Conservation (phyloP, 1,284 basidiomycete species). For the Entoloma clypeatum region DNA sequence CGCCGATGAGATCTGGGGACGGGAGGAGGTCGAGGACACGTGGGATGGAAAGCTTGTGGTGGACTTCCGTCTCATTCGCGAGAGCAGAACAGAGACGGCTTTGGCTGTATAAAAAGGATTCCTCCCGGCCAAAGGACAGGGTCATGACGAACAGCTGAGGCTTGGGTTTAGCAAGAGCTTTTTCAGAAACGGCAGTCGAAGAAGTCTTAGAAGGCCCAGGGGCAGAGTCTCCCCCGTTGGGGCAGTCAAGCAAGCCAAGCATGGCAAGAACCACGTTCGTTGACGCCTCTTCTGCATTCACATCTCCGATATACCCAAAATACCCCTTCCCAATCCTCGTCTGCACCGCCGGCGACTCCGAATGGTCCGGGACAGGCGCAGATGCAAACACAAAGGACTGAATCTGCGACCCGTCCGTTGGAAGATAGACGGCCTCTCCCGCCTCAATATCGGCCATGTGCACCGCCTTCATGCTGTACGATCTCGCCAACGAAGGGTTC, state of each 20-base stretch:
- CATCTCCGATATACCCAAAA: conserved; percentile 34
- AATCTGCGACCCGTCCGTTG: conserved; percentile 14
- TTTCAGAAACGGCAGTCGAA: not conserved
- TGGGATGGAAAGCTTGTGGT: conserved; percentile 18
- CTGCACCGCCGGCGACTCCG: conserved; percentile 29
- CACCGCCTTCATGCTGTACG: conserved; percentile 22
- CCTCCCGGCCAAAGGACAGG: conserved; percentile 21
- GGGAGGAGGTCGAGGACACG: conserved; percentile 22
- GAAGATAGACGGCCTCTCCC: conserved; percentile 15
- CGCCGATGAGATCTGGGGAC: conserved; percentile 25
- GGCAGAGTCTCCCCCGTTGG: not conserved
- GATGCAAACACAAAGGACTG: conserved; percentile 26
- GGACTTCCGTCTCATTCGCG: conserved; percentile 22
- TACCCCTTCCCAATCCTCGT: conserved; percentile 28
- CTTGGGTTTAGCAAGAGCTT: conserved; percentile 6
- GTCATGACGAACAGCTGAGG: conserved; percentile 23
- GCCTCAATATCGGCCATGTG: conserved; percentile 14
- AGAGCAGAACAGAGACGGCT: conserved; percentile 22
- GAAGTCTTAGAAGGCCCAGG: not conserved
- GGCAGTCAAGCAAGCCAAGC: conserved; percentile 28
- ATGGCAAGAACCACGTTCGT: conserved; percentile 31
- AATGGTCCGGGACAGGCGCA: conserved; percentile 16
- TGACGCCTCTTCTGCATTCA: conserved; percentile 28
- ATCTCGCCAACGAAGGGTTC: conserved; percentile 11
- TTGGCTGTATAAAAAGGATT: conserved; percentile 19